Evolutionary conservation across 2,329 filamentous ascomycete species (phyloP).

Genomic region (Arthrinium puccinioides): DNA sequence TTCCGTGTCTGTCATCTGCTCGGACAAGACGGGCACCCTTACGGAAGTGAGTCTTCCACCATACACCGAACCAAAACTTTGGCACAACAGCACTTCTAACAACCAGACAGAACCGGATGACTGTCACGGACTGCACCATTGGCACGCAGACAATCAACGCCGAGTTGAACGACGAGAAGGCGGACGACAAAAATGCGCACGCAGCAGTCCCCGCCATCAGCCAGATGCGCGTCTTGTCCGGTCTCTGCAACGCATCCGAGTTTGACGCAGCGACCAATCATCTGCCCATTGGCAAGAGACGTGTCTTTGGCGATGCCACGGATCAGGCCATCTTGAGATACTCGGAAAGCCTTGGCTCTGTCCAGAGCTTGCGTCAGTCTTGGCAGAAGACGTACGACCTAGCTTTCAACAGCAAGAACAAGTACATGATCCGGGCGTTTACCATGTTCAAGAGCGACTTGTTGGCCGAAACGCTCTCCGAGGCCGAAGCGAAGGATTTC

Average conservation of each 20-base stretch:
- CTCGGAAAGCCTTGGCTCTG: slow-evolving; percentile 18
- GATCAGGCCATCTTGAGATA: slow-evolving; percentile 34
- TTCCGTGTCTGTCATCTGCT: slow-evolving; percentile 1
- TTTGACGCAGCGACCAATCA: slow-evolving; percentile 31
- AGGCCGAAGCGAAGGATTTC: neutral
- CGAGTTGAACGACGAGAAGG: slow-evolving; percentile 13
- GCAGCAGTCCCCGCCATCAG: neutral
- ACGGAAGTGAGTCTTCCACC: slow-evolving; percentile 60
- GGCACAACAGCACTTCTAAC: slow-evolving; percentile 70
- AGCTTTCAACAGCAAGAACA: slow-evolving; percentile 44
- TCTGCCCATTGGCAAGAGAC: slow-evolving; percentile 25
- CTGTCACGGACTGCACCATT: slow-evolving; percentile 1
- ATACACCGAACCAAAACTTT: no score
- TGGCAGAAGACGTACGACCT: slow-evolving; percentile 27
- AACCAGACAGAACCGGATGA: slow-evolving; percentile 26
- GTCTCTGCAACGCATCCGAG: slow-evolving; percentile 33
- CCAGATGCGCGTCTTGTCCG: slow-evolving; percentile 13
- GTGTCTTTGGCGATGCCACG: slow-evolving; percentile 34
- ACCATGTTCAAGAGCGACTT: slow-evolving; percentile 36
- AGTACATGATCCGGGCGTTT: slow-evolving; percentile 39
- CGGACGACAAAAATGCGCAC: slow-evolving; percentile 11
- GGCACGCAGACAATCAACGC: neutral
- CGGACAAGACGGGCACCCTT: slow-evolving; percentile 1
- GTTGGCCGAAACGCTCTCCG: neutral
- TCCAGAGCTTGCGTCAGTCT: slow-evolving; percentile 5